Conservation (phyloP, 2,329 filamentous ascomycete genomes). For the Colletotrichum eremochloae region DNA sequence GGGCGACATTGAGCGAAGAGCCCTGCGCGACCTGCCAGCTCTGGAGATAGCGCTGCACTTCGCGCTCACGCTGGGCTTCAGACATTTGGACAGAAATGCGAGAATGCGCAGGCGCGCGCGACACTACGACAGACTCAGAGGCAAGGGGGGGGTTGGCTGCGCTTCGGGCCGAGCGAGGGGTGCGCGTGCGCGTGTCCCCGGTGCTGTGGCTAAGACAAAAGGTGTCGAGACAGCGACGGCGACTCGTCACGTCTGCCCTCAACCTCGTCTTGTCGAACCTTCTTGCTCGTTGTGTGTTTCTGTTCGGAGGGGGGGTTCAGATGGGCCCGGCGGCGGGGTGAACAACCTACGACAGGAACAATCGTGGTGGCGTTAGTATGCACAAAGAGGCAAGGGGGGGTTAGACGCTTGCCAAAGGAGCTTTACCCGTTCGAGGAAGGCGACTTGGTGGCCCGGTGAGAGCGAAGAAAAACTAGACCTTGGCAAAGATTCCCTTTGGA, state of each 20-base stretch:
- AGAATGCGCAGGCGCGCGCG: not conserved
- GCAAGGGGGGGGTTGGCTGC: not conserved
- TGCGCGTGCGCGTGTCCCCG: slow-evolving; percentile 2
- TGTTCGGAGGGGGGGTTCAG: not conserved
- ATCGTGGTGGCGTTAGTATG: not conserved
- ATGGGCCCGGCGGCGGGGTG: not conserved
- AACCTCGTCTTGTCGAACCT: not conserved
- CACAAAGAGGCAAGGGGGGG: not conserved
- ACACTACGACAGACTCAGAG: not conserved
- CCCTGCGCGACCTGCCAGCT: slow-evolving; percentile 51
- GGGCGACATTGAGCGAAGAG: slow-evolving; percentile 49
- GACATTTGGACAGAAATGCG: slow-evolving; percentile 24
- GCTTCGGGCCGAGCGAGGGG: not conserved
- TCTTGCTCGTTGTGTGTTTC: not conserved
- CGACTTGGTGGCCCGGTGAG: not conserved
- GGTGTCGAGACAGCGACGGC: not conserved
- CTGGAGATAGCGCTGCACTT: slow-evolving; percentile 50
- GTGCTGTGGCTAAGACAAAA: not conserved
- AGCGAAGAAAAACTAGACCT: not conserved
- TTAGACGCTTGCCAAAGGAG: not conserved
- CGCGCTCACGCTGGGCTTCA: slow-evolving; percentile 48
- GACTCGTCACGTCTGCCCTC: slow-evolving; percentile 9
- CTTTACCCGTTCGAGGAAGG: not conserved
- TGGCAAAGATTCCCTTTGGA: not conserved
- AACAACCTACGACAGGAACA: not conserved